A percentile compares a stretch with the other conserved stretches of the same genome.
phyloP scores from a whole-genome alignment of 108 stramenopile species.

The Poteriospumella lacustris region DNA sequence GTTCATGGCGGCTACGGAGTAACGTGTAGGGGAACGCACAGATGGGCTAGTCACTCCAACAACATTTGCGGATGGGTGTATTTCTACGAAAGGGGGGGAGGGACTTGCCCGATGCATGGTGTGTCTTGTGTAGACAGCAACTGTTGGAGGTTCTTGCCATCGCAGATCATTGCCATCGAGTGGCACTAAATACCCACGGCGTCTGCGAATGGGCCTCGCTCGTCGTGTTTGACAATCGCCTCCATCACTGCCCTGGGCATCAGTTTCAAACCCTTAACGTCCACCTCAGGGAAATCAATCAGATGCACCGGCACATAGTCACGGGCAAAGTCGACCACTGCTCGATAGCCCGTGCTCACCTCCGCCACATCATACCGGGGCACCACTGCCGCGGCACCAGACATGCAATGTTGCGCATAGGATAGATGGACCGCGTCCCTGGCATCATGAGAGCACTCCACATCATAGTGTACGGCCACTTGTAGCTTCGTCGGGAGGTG shows the following conservation, averaged over 20 bases:
- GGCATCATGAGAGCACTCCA: neutral
- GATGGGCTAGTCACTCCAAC: no score
- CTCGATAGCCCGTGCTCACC: neutral
- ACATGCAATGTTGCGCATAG: neutral
- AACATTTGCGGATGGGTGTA: no score
- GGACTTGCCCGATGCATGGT: no score
- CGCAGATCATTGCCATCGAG: no score
- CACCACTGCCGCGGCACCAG: neutral
- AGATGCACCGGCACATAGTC: neutral
- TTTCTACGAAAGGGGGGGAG: no score
- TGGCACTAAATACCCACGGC: no score
- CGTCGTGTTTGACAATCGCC: neutral
- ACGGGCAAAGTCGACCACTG: neutral
- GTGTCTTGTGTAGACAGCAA: no score
- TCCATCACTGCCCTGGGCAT: neutral
- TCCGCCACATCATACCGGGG: neutral
- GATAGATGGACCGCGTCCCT: neutral
- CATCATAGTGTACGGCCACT: neutral
- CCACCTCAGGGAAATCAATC: neutral
- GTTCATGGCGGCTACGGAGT: no score
- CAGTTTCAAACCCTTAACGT: neutral
- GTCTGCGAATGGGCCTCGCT: neutral
- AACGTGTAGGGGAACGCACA: no score
- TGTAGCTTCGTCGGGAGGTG: neutral
- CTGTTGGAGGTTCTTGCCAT: no score